Evolutionary conservation across 2,329 filamentous ascomycete genomes (phyloP).

Genomic region (Cladosporium sp.): DNA sequence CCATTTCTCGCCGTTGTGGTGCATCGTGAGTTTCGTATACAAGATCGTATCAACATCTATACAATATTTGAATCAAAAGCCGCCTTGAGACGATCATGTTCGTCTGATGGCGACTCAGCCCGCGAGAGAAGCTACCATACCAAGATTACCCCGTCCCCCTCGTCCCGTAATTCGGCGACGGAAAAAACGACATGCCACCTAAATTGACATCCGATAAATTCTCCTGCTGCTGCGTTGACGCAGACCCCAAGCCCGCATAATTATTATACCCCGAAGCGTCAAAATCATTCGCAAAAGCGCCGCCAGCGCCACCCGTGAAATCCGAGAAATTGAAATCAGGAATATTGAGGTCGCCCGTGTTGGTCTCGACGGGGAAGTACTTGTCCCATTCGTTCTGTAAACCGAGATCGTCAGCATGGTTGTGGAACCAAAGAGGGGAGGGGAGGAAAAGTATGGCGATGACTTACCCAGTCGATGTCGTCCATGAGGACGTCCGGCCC

Average conservation of each 20-base stretch:
- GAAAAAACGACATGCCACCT: neutral
- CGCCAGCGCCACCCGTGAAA: constrained; percentile 14
- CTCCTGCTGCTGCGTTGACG: neutral
- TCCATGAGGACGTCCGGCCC: constrained; percentile 35
- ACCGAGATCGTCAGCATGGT: neutral
- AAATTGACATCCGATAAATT: neutral
- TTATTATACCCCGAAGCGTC: too few relatives aligned
- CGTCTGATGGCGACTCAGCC: too few relatives aligned
- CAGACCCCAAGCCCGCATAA: too few relatives aligned
- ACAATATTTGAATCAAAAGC: too few relatives aligned
- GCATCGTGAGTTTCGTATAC: too few relatives aligned
- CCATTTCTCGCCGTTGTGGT: too few relatives aligned
- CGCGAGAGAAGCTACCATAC: too few relatives aligned
- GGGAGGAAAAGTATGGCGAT: neutral
- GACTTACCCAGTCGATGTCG: constrained; percentile 61
- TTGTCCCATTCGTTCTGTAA: constrained; percentile 42
- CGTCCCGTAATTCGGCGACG: neutral
- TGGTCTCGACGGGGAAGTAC: constrained; percentile 35
- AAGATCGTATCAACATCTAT: too few relatives aligned
- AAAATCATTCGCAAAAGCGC: too few relatives aligned
- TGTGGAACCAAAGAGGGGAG: neutral
- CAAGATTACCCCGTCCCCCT: too few relatives aligned
- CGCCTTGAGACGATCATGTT: too few relatives aligned
- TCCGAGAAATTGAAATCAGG: constrained; percentile 30
- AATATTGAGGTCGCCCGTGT: constrained; percentile 30